A percentile compares a stretch with the other conserved stretches of the same genome.
Evolutionary conservation across 164 flowering plant species (phyloP).

Genomic region (Vitis vinifera): DNA sequence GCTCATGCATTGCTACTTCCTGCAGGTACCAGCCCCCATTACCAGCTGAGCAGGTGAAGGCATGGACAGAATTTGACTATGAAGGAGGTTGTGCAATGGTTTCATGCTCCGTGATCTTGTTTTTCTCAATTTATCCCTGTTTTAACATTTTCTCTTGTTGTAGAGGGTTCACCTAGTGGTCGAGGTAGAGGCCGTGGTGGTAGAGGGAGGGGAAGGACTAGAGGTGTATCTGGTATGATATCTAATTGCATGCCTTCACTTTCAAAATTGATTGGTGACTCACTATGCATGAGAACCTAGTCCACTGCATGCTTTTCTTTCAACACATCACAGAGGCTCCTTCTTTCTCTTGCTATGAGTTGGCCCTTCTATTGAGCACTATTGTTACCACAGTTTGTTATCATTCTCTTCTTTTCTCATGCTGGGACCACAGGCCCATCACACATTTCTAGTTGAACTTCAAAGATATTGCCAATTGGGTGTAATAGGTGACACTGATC

Average conservation of each 20-base stretch:
- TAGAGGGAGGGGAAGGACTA: conserved; percentile 63
- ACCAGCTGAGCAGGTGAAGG: conserved; percentile 81
- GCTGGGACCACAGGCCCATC: no score
- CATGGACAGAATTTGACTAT: conserved; percentile 58
- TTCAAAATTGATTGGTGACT: no score
- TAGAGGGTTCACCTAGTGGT: conserved; percentile 72
- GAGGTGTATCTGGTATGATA: conserved; percentile 40
- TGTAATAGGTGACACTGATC: no score
- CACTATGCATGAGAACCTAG: no score
- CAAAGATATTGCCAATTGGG: no score
- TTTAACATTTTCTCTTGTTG: conserved; percentile 6
- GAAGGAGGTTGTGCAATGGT: conserved; percentile 58
- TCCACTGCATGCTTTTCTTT: no score
- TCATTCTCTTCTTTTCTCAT: no score
- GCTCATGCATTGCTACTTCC: background rate
- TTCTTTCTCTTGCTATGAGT: no score
- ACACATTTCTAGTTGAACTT: no score
- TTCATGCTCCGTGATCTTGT: background rate
- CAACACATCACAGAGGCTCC: no score
- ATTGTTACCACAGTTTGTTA: no score
- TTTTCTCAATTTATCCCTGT: background rate
- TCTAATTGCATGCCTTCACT: background rate
- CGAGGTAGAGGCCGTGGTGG: conserved; percentile 71
- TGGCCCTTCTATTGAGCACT: no score
- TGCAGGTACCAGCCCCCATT: conserved; percentile 81